These are phyloP conservation scores for Albophoma yamanashiensis DNA, from an alignment of 2,329 filamentous ascomycete species.

Conservation along the genomic window DNA sequence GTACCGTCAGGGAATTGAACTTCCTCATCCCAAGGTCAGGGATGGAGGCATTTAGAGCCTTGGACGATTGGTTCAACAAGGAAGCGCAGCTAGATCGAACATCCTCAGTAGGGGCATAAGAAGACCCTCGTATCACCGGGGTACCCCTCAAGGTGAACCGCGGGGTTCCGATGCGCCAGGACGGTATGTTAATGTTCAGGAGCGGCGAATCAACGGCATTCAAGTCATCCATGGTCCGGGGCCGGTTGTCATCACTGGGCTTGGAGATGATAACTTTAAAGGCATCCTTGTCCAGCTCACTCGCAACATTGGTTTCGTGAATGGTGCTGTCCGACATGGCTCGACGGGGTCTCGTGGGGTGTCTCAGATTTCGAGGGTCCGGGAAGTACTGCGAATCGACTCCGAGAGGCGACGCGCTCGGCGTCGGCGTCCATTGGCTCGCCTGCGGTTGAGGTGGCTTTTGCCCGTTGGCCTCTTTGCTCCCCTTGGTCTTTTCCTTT, in stretches of 20 bases:
- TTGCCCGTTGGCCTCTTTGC: neutral
- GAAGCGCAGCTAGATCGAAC: constrained; percentile 51
- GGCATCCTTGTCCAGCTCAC: constrained; percentile 51
- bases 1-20: constrained; percentile 26
- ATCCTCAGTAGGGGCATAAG: constrained; percentile 67
- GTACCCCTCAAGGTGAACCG: constrained; percentile 69
- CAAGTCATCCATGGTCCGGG: constrained; percentile 52
- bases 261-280: constrained; percentile 76
- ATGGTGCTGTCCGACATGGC: constrained; percentile 70
- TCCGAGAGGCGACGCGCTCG: constrained; percentile 24
- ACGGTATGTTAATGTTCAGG: constrained; percentile 69
- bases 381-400: constrained; percentile 22
- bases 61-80: constrained; percentile 26
- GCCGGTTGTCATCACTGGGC: constrained; percentile 46
- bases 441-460: constrained; percentile 12
- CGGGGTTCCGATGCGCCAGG: constrained; percentile 73
- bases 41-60: constrained; percentile 12
- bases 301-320: constrained; percentile 47
- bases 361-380: constrained; percentile 10
- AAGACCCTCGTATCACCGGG: constrained; percentile 69
- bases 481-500: constrained; percentile 15
- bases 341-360: constrained; percentile 38
- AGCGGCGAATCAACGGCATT: constrained; percentile 35
- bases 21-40: constrained; percentile 19
- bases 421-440: constrained; percentile 33